Percentiles rank a stretch among this genome's conserved stretches.
Conservation (phyloP, 805 yeast genomes). For the Suhomyces canberraensis region DNA sequence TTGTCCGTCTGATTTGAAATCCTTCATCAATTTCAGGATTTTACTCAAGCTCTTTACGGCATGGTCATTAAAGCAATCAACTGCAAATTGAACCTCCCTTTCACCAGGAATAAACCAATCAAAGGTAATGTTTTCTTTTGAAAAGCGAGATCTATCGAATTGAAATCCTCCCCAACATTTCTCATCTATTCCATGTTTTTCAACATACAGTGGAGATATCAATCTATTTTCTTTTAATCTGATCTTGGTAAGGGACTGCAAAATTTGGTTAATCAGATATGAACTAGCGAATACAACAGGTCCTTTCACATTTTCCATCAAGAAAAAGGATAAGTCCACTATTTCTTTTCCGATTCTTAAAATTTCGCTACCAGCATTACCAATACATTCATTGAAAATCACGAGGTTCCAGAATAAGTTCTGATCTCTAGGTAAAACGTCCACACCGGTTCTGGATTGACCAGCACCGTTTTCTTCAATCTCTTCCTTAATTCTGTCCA, state of each 20-base stretch:
- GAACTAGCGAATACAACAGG: constrained; percentile 62
- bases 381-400: constrained; percentile 64
- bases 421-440: constrained; percentile 74
- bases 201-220: constrained; percentile 44
- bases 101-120: constrained; percentile 73
- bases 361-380: constrained; percentile 59
- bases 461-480: constrained; percentile 82
- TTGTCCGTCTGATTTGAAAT: constrained; percentile 12
- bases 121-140: constrained; percentile 48
- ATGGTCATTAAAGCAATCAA: constrained; percentile 52
- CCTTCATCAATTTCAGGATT: constrained; percentile 35
- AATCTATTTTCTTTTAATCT: constrained; percentile 55
- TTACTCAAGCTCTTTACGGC: constrained; percentile 41
- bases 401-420: constrained; percentile 68
- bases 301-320: constrained; percentile 54
- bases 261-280: constrained; percentile 61
- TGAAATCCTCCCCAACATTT: constrained; percentile 77
- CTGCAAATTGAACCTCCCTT: constrained; percentile 57
- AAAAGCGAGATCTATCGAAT: constrained; percentile 50
- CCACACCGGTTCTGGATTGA: constrained; percentile 58
- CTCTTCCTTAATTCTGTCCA: constrained; percentile 58
- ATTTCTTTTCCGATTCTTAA: constrained; percentile 46
- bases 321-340: constrained; percentile 39
- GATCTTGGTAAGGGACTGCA: constrained; percentile 61
- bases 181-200: constrained; percentile 38